Base-by-base conservation (phyloP, 2,329 filamentous ascomycete species). In the Magnaporthiopsis rhizophila region DNA sequence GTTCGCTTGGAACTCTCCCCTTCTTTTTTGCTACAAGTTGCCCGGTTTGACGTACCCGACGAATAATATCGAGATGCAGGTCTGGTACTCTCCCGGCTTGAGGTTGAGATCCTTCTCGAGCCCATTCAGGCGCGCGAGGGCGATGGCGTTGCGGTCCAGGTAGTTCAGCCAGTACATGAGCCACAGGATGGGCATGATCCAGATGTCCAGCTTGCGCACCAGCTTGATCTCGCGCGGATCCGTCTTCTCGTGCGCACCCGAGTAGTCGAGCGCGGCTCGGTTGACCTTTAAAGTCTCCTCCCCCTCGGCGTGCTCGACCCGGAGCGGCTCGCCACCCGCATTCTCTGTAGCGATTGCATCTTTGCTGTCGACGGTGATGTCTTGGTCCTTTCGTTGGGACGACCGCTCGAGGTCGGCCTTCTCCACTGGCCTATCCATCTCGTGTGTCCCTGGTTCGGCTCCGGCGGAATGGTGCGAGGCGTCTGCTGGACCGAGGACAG, bases 131-230 rank as follows among this genome's bases (percentile, higher is more conserved):
- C 74, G 72, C 1, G 78, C 80, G 21, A 72, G 69, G 0, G 72
- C 70, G 13, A 73, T 65, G 24, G 71, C 72, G 30, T 73, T 73
- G 0, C 72, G 68, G 38, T 74, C 83, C 59, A 87, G 73, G 71
- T 86, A 87, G 69, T 87, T 88, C 73, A 87, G 74, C 66, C 87
- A 83, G 68, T 87, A 87, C 79, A 87, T 85, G 63, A 86, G 9
- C 50, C 28, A 63, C 21, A 63, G n/a, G 34, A 58, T 58, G 4
- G 61, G 61, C 53, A 58, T 58, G 13, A 63, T 58, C 62, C 53
- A 38, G 9, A 28, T 32, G 30, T 63, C 62, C 21, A 63, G 50
- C 62, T 58, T 58, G 24, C 56, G 50, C 15, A 62, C 61, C 7
- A 63, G 32, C 2, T 34, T 34, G 21, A 62, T 62, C 9, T 62